Evolutionary conservation across 257 asterid species (phyloP).

Genomic region (Solanum clarkiae): DNA sequence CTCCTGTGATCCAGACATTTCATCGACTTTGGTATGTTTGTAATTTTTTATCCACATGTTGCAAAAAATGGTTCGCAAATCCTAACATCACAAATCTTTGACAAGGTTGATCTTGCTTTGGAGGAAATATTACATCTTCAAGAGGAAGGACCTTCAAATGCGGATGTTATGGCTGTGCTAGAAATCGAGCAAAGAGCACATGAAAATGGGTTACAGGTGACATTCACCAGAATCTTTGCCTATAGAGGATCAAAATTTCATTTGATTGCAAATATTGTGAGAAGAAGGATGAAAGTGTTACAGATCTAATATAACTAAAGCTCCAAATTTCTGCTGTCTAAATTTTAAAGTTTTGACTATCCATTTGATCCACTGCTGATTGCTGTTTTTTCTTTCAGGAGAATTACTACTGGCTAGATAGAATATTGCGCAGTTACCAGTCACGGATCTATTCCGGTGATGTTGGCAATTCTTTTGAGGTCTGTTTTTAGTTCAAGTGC

Average conservation of each 20-base stretch:
- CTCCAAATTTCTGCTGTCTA: background rate
- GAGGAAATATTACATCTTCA: conserved; percentile 81
- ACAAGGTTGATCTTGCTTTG: conserved; percentile 75
- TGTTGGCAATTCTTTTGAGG: conserved; percentile 71
- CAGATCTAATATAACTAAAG: background rate
- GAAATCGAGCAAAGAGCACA: conserved; percentile 95
- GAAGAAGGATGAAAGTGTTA: background rate
- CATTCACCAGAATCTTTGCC: conserved; percentile 1
- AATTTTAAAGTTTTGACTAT: background rate
- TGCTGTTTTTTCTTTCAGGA: conserved; percentile 38
- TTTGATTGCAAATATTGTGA: background rate
- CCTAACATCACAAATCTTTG: conserved; percentile 8
- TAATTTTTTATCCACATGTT: background rate
- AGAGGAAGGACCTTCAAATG: conserved; percentile 68
- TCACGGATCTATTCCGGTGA: conserved; percentile 83
- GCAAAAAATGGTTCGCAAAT: conserved; percentile 6
- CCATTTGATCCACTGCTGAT: conserved; percentile 10
- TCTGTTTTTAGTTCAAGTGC: conserved; percentile 11
- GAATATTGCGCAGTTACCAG: conserved; percentile 85
- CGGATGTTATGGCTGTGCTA: conserved; percentile 56
- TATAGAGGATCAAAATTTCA: background rate
- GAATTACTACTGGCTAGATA: conserved; percentile 79
- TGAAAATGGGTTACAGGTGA: conserved; percentile 91
- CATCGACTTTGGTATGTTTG: conserved; percentile 60
- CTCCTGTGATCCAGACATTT: conserved; percentile 90